A percentile compares a stretch with the other conserved stretches of the same genome.
These are phyloP conservation scores for Yamadazyma ubonensis DNA, from an alignment of 805 yeast species.

Conservation along the genomic window DNA sequence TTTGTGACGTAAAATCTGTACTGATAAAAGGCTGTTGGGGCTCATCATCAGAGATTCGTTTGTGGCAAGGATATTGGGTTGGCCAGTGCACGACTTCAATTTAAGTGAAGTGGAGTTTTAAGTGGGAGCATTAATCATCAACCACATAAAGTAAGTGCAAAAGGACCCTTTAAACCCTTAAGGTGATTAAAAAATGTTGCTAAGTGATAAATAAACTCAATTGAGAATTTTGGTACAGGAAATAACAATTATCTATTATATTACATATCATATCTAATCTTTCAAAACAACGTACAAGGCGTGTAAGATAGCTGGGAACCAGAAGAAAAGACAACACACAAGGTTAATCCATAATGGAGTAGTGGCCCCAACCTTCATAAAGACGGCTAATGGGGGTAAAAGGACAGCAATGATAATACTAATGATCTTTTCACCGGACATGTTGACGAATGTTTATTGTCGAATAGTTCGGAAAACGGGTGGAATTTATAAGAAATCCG, in stretches of 20 bases:
- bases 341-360: slow-evolving; percentile 64
- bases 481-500: not conserved
- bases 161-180: too few relatives aligned
- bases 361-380: slow-evolving; percentile 65
- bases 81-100: too few relatives aligned
- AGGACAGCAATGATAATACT: slow-evolving; percentile 48
- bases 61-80: too few relatives aligned
- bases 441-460: slow-evolving; percentile 11
- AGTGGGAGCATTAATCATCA: too few relatives aligned
- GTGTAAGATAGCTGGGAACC: slow-evolving; percentile 81
- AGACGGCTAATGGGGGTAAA: slow-evolving; percentile 77
- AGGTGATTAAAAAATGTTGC: too few relatives aligned
- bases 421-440: slow-evolving; percentile 43
- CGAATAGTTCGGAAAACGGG: slow-evolving; percentile 2
- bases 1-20: too few relatives aligned
- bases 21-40: too few relatives aligned
- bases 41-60: too few relatives aligned
- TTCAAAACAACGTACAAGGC: slow-evolving; percentile 62
- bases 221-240: too few relatives aligned
- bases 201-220: too few relatives aligned
- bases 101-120: too few relatives aligned
- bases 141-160: too few relatives aligned
- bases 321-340: slow-evolving; percentile 56
- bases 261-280: slow-evolving; percentile 17
- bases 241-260: not conserved